Evolutionary conservation across 352 stramenopile genomes (phyloP).

Genomic region (Phytophthora syringae): DNA sequence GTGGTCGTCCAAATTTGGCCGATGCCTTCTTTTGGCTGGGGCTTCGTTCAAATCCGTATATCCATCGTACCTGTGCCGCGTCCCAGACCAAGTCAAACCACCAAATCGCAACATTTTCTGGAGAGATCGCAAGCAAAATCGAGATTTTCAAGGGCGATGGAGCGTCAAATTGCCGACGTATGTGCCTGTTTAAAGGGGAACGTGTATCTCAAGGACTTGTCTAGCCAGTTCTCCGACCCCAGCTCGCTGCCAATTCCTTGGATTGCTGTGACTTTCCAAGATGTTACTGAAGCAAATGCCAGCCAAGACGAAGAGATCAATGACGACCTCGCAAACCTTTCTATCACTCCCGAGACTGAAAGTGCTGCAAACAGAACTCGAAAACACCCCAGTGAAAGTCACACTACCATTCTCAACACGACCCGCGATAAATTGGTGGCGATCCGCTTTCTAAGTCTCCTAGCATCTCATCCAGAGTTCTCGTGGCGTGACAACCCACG

Average conservation of each 20-base stretch:
- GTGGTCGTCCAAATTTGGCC: no score
- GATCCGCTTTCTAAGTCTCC: conserved; percentile 33
- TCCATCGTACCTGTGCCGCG: no score
- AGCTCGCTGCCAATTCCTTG: conserved; percentile 9
- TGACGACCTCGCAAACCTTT: background rate
- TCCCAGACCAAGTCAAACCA: background rate
- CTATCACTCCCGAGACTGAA: background rate
- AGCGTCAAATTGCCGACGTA: background rate
- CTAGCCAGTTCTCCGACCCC: background rate
- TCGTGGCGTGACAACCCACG: conserved; percentile 38
- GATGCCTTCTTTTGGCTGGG: no score
- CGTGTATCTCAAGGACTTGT: conserved; percentile 7
- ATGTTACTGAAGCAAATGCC: background rate
- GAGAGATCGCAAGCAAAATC: background rate
- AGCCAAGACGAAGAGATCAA: background rate
- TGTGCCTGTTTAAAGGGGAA: conserved; percentile 22
- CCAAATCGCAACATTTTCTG: background rate
- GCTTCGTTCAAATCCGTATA: no score
- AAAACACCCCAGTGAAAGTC: no score
- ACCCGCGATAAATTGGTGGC: conserved; percentile 31
- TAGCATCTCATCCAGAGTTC: conserved; percentile 31
- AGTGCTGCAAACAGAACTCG: background rate
- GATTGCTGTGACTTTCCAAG: conserved; percentile 18
- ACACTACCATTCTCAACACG: background rate
- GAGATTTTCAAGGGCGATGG: conserved; percentile 1